These are phyloP conservation scores for Pythium myriotylum DNA, from an alignment of 352 stramenopile genomes.

Conservation along the genomic window DNA sequence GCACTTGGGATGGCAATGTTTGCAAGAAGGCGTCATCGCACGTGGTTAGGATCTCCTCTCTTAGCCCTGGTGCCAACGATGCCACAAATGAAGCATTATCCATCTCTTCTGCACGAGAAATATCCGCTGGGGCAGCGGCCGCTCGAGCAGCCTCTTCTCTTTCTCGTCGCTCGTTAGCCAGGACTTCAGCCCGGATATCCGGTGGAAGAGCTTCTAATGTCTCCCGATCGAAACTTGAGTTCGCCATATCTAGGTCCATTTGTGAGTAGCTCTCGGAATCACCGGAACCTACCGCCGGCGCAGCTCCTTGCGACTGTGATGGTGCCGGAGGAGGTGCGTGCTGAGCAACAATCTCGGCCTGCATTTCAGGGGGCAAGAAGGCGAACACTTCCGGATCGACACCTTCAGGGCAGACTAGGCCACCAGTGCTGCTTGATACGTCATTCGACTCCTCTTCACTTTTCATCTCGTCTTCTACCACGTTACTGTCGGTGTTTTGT, in stretches of 20 bases:
- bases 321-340: conserved; percentile 40
- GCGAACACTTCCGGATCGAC: conserved; percentile 98
- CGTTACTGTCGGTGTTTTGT: neutral
- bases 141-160: conserved; percentile 73
- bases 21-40: conserved; percentile 95
- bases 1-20: conserved; percentile 93
- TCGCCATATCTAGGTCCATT: conserved; percentile 82
- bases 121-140: conserved; percentile 84
- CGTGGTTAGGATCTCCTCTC: conserved; percentile 96
- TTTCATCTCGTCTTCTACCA: conserved; percentile 28
- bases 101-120: conserved; percentile 97
- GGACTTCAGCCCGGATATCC: conserved; percentile 96
- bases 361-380: conserved; percentile 95
- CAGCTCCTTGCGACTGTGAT: conserved; percentile 14
- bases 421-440: neutral
- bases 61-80: conserved; percentile 94
- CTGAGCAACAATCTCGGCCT: conserved; percentile 94
- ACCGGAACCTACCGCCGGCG: neutral
- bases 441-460: conserved; percentile 18
- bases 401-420: conserved; percentile 88
- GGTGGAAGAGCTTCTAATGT: conserved; percentile 95
- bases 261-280: conserved; percentile 75
- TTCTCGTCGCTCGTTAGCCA: conserved; percentile 95
- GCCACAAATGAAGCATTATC: conserved; percentile 98
- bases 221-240: conserved; percentile 94